These are phyloP conservation scores for Pythium myriotylum DNA, from an alignment of 352 stramenopile species.

Conservation along the genomic window DNA sequence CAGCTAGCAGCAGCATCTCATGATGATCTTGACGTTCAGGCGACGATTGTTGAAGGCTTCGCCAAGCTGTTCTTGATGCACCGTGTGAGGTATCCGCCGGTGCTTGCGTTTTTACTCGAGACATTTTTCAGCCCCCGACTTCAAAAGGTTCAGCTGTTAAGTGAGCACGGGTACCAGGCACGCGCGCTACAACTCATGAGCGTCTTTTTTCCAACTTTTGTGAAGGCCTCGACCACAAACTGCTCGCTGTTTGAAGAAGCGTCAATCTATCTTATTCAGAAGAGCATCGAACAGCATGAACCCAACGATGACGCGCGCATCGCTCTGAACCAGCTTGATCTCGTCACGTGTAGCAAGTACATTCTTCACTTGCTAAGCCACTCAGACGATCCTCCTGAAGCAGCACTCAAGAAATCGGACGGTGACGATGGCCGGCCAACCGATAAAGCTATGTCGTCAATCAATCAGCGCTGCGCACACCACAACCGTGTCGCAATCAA, in stretches of 20 bases:
- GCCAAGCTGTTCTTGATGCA: conserved; percentile 76
- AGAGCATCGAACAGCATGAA: conserved; percentile 51
- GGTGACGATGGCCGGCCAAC: conserved; percentile 10
- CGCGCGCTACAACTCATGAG: conserved; percentile 70
- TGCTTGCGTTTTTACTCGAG: conserved; percentile 68
- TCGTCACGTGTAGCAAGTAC: conserved; percentile 58
- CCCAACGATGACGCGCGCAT: conserved; percentile 40
- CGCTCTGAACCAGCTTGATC: conserved; percentile 39
- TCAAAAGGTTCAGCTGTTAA: conserved; percentile 51
- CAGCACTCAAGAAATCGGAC: conserved; percentile 26
- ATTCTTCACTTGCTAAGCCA: conserved; percentile 64
- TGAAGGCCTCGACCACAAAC: conserved; percentile 50
- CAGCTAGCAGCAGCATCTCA: conserved; percentile 42
- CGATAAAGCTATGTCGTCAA: background rate
- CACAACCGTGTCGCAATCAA: conserved; percentile 75
- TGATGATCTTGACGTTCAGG: conserved; percentile 72
- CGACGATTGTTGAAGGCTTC: conserved; percentile 77
- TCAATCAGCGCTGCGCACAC: conserved; percentile 50
- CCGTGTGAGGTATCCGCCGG: conserved; percentile 61
- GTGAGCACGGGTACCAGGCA: conserved; percentile 64
- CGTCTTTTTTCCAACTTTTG: conserved; percentile 77
- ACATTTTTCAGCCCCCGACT: conserved; percentile 72
- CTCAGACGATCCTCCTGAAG: conserved; percentile 34
- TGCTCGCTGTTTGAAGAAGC: conserved; percentile 70
- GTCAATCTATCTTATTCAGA: conserved; percentile 61